phyloP scores from a whole-genome alignment of 371 early-diverging fungal species.

The Mortierella sp. region DNA sequence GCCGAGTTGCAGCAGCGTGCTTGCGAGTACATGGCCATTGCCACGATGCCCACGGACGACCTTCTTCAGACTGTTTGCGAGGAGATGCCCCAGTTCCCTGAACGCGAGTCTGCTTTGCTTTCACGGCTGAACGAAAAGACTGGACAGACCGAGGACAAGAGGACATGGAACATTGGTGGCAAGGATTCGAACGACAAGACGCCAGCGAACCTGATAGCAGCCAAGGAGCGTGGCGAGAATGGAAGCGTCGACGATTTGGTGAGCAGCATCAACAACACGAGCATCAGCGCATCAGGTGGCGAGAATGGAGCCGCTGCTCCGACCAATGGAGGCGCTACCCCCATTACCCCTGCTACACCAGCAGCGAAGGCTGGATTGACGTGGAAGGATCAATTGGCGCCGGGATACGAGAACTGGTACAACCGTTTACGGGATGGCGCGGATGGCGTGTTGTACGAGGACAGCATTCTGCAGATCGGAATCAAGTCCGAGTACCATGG shows the following conservation, averaged over 20 bases:
- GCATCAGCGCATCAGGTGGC: slow-evolving; percentile 25
- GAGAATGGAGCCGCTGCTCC: slow-evolving; percentile 20
- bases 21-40: slow-evolving; percentile 93
- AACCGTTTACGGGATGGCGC: slow-evolving; percentile 70
- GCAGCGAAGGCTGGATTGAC: slow-evolving; percentile 25
- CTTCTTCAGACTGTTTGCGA: slow-evolving; percentile 93
- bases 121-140: slow-evolving; percentile 85
- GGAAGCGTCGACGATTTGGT: slow-evolving; percentile 45
- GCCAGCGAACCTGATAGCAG: slow-evolving; percentile 56
- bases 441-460: slow-evolving; percentile 94
- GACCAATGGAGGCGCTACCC: slow-evolving; percentile 3
- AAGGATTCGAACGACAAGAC: slow-evolving; percentile 81
- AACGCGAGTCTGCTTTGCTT: slow-evolving; percentile 92
- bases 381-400: slow-evolving; percentile 59
- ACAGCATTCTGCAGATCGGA: slow-evolving; percentile 86
- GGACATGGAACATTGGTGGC: slow-evolving; percentile 95
- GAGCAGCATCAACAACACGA: slow-evolving; percentile 25
- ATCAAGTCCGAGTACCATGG: slow-evolving; percentile 91
- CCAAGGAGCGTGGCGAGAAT: slow-evolving; percentile 54
- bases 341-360: slow-evolving; percentile 8
- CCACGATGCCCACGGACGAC: slow-evolving; percentile 86
- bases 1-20: slow-evolving; percentile 97
- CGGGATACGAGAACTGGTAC: slow-evolving; percentile 71
- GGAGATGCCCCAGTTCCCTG: slow-evolving; percentile 97
- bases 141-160: slow-evolving; percentile 93